phyloP scores from a whole-genome alignment of 2,329 filamentous ascomycete species.

The Pestalotiopsis sp. region DNA sequence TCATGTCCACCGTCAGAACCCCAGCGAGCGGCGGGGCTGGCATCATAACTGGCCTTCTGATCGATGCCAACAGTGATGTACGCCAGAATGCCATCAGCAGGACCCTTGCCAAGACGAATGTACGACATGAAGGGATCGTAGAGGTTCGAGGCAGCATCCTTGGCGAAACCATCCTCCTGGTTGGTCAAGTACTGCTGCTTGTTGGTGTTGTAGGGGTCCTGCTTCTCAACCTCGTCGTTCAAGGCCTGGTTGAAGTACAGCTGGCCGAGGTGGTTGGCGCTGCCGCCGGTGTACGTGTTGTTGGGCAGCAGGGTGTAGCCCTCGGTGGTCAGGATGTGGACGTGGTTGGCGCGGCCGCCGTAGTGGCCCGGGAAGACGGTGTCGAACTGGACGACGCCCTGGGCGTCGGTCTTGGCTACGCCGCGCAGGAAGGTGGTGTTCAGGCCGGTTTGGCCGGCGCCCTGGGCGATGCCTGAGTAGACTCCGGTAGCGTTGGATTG shows the following conservation, averaged over 20 bases:
- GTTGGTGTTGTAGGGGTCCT: background rate
- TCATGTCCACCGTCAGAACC: background rate
- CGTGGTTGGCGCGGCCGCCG: slow-evolving; percentile 46
- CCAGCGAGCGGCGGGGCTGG: background rate
- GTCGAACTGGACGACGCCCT: slow-evolving; percentile 44
- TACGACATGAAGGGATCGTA: slow-evolving; percentile 6
- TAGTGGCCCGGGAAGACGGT: slow-evolving; percentile 49
- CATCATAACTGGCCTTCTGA: background rate
- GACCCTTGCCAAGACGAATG: background rate
- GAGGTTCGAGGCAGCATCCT: background rate
- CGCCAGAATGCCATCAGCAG: background rate
- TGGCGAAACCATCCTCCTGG: background rate
- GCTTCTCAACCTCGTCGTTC: slow-evolving; percentile 31
- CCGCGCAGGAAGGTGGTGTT: slow-evolving; percentile 44
- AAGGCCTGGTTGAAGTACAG: slow-evolving; percentile 66
- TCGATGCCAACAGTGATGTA: background rate
- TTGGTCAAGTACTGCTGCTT: background rate
- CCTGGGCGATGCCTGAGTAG: slow-evolving; percentile 50
- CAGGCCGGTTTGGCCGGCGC: slow-evolving; percentile 43
- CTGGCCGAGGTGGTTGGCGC: slow-evolving; percentile 62
- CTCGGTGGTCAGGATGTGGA: slow-evolving; percentile 49
- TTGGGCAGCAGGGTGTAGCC: slow-evolving; percentile 39
- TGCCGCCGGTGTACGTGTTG: slow-evolving; percentile 46
- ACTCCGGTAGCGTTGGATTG: slow-evolving; percentile 46
- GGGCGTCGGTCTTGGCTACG: slow-evolving; percentile 39